These are phyloP conservation scores for Alloascoidea hylecoeti DNA, from an alignment of 805 yeast genomes.

Conservation along the genomic window DNA sequence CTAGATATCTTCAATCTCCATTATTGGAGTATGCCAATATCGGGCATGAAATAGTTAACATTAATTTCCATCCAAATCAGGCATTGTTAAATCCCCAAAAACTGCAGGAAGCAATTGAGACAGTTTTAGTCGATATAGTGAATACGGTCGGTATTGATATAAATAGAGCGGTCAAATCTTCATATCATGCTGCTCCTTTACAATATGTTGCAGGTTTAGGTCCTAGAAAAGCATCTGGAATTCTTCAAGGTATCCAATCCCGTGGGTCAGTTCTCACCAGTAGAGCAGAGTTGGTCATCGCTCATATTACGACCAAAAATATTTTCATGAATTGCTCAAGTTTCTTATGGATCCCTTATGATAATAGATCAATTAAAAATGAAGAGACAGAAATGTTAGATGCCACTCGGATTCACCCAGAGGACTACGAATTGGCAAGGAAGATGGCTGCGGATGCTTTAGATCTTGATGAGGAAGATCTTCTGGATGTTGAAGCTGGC, in stretches of 20 bases:
- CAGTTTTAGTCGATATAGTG: conserved; percentile 79
- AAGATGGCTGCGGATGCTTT: conserved; percentile 98
- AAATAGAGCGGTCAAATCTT: conserved; percentile 73
- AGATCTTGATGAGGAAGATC: conserved; percentile 89
- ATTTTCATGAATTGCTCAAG: conserved; percentile 89
- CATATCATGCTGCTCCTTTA: conserved; percentile 54
- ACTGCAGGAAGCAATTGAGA: conserved; percentile 52
- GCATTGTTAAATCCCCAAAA: conserved; percentile 48
- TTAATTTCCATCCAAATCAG: conserved; percentile 57
- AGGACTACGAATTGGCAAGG: conserved; percentile 89
- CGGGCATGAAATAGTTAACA: conserved; percentile 53
- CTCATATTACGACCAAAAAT: conserved; percentile 62
- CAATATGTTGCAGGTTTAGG: conserved; percentile 88
- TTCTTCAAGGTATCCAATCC: conserved; percentile 65
- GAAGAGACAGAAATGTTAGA: conserved; percentile 63
- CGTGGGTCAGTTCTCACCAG: conserved; percentile 47
- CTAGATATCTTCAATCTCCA: conserved; percentile 90
- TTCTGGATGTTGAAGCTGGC: conserved; percentile 63
- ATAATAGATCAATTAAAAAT: conserved; percentile 38
- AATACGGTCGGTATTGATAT: conserved; percentile 90
- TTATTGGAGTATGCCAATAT: conserved; percentile 75
- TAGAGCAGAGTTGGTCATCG: conserved; percentile 74
- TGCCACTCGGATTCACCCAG: conserved; percentile 95
- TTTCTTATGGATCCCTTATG: conserved; percentile 67
- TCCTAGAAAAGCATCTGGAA: conserved; percentile 84